phyloP scores from a whole-genome alignment of 1,139 yeast genomes.

The Suhomyces terraborum region DNA sequence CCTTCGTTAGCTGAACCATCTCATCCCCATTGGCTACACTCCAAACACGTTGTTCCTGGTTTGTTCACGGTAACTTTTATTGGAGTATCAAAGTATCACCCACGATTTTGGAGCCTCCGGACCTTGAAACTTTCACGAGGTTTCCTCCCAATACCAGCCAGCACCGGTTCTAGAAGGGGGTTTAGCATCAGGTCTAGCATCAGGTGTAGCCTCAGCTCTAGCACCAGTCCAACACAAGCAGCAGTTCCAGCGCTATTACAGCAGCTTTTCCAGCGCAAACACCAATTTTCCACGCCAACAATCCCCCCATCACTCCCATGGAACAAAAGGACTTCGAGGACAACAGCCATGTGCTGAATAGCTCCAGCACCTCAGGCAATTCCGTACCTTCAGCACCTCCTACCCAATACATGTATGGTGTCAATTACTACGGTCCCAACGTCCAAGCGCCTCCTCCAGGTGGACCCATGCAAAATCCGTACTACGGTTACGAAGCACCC shows the following conservation, averaged over 20 bases:
- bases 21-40: too few relatives aligned
- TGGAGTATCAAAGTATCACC: too few relatives aligned
- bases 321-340: slow-evolving; percentile 5
- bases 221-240: too few relatives aligned
- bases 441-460: neutral
- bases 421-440: slow-evolving; percentile 8
- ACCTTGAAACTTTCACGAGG: too few relatives aligned
- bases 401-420: slow-evolving; percentile 8
- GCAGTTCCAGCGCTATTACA: too few relatives aligned
- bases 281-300: neutral
- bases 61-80: too few relatives aligned
- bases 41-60: too few relatives aligned
- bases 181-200: too few relatives aligned
- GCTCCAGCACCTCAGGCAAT: slow-evolving; percentile 4
- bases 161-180: too few relatives aligned
- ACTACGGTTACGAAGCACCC: slow-evolving; percentile 2
- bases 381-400: slow-evolving; percentile 1
- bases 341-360: slow-evolving; percentile 4
- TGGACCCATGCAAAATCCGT: slow-evolving; percentile 1
- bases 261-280: neutral
- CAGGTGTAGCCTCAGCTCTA: neutral
- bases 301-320: neutral
- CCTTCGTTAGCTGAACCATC: too few relatives aligned
- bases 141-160: too few relatives aligned
- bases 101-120: too few relatives aligned